phyloP scores from a whole-genome alignment of 345 rosid genomes.

The Carallia brachiata region DNA sequence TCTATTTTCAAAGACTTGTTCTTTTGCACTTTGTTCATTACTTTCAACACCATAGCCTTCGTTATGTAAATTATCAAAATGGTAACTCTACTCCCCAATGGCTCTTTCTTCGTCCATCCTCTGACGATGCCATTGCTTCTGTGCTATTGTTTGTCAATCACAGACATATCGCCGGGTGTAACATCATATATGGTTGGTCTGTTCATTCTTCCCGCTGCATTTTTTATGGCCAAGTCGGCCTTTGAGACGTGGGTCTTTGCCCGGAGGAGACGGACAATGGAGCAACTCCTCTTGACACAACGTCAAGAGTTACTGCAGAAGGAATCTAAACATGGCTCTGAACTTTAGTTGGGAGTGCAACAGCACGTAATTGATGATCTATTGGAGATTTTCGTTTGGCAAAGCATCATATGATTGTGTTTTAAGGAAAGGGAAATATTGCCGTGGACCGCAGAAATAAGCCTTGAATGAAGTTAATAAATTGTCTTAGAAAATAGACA shows the following conservation, averaged over 20 bases:
- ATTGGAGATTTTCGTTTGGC: too few species aligned
- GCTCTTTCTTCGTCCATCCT: neutral
- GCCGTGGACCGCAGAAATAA: too few species aligned
- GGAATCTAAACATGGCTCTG: too few species aligned
- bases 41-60: slow-evolving; percentile 24
- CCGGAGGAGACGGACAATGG: neutral
- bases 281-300: neutral
- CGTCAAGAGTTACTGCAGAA: too few species aligned
- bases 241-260: neutral
- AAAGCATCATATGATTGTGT: too few species aligned
- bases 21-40: slow-evolving; percentile 16
- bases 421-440: too few species aligned
- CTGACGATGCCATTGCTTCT: neutral
- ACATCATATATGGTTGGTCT: neutral
- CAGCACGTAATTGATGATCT: too few species aligned
- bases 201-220: neutral
- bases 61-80: neutral
- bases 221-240: neutral
- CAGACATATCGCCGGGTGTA: neutral
- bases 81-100: slow-evolving; percentile 27
- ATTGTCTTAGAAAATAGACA: too few species aligned
- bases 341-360: too few species aligned
- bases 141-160: neutral
- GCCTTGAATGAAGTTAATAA: too few species aligned
- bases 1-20: neutral